These are phyloP conservation scores for Fusarium haematococcum DNA, from an alignment of 2,329 filamentous ascomycete species.

Conservation along the genomic window DNA sequence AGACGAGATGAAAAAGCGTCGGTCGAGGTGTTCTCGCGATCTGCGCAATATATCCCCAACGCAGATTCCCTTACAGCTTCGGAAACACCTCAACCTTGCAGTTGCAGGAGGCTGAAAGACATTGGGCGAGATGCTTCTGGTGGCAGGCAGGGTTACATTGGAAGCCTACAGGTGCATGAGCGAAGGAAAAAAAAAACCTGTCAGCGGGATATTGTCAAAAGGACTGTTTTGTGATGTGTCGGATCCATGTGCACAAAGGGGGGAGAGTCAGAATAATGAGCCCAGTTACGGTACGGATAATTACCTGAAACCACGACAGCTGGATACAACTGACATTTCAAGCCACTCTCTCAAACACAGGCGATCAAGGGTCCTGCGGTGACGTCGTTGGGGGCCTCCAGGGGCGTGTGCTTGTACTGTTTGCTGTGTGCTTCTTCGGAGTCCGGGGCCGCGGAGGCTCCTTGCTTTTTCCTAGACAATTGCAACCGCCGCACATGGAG, in stretches of 20 bases:
- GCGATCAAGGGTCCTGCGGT: not conserved
- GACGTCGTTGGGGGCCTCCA: not conserved
- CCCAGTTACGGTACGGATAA: constrained; percentile 2
- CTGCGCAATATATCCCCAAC: not conserved
- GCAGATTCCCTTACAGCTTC: not conserved
- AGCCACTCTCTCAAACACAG: constrained; percentile 2
- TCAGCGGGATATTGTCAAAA: not conserved
- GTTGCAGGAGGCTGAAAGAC: constrained; percentile 4
- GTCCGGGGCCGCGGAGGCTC: not conserved
- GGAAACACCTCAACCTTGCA: not conserved
- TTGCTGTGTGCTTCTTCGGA: not conserved
- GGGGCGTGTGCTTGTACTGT: not conserved
- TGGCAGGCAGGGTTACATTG: not conserved
- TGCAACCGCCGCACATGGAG: constrained; percentile 7
- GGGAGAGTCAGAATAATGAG: not conserved
- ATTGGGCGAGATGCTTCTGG: not conserved
- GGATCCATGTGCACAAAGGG: constrained; percentile 10
- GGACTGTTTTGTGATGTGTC: constrained; percentile 23
- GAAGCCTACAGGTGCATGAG: not conserved
- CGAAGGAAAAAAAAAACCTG: constrained; percentile 1
- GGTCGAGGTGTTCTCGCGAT: not conserved
- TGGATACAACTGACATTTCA: not conserved
- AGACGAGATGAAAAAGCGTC: not conserved
- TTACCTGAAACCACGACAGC: constrained; percentile 29
- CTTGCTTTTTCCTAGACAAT: constrained; percentile 1